Conservation (phyloP, 163 green algal species). For the Scenedesmus sp. region DNA sequence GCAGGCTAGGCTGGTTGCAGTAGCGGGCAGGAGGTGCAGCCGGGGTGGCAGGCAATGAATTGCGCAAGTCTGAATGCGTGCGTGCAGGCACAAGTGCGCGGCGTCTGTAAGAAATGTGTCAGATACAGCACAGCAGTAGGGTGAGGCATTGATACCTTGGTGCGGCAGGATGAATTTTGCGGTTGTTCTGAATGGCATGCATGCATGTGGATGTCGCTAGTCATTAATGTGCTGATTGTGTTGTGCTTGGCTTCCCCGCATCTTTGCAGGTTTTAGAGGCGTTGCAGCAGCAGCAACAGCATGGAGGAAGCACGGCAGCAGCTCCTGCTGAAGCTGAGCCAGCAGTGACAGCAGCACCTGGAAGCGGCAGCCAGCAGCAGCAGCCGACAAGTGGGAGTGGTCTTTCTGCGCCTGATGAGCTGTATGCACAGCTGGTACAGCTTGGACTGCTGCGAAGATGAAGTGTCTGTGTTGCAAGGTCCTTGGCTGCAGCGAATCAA, state of each 20-base stretch:
- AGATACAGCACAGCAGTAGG: too few relatives aligned
- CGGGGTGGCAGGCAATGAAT: neutral
- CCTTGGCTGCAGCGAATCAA: neutral
- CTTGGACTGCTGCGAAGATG: conserved; percentile 47
- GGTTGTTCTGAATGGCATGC: neutral
- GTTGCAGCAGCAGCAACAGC: neutral
- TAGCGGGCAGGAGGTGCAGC: neutral
- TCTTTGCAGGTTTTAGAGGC: neutral
- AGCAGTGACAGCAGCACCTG: neutral
- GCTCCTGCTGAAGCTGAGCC: neutral
- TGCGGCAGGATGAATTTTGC: too few relatives aligned
- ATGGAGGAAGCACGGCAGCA: neutral
- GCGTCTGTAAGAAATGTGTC: too few relatives aligned
- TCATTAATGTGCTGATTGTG: neutral
- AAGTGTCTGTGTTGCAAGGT: neutral
- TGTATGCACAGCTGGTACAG: conserved; percentile 47
- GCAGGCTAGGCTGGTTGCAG: neutral
- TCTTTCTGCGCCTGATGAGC: conserved; percentile 12
- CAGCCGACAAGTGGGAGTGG: neutral
- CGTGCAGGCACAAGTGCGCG: too few relatives aligned
- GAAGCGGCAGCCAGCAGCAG: neutral
- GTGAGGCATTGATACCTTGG: too few relatives aligned
- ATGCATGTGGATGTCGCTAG: neutral
- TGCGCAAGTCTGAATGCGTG: too few relatives aligned
- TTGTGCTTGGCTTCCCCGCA: neutral